phyloP scores from a whole-genome alignment of 805 yeast species.

The Hanseniaspora guilliermondii region DNA sequence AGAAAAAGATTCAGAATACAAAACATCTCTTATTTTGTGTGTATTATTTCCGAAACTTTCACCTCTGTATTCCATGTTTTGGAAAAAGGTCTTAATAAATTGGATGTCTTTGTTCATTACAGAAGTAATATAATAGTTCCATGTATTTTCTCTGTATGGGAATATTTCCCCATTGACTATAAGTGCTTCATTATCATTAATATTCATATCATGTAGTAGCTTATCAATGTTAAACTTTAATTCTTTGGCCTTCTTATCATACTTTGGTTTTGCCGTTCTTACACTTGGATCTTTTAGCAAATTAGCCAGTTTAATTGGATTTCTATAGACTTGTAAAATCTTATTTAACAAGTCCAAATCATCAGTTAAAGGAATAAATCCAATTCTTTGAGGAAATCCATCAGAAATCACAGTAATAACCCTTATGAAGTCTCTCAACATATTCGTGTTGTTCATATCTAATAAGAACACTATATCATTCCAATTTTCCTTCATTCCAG shows the following conservation, averaged over 20 bases:
- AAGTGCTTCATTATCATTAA: constrained; percentile 33
- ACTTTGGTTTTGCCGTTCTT: constrained; percentile 16
- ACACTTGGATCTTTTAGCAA: constrained; percentile 15
- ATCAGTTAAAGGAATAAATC: constrained; percentile 53
- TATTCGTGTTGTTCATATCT: constrained; percentile 41
- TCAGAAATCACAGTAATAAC: constrained; percentile 38
- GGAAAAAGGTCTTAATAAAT: constrained; percentile 16
- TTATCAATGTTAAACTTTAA: neutral
- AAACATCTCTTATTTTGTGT: constrained; percentile 21
- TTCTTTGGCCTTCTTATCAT: constrained; percentile 18
- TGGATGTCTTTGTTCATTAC: constrained; percentile 45
- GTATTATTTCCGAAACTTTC: constrained; percentile 7
- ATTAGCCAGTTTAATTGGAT: constrained; percentile 18
- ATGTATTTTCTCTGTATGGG: constrained; percentile 35
- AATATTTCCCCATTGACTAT: constrained; percentile 64
- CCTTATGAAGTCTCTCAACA: constrained; percentile 39
- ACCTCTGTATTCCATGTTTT: constrained; percentile 10
- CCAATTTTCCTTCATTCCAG: constrained; percentile 58
- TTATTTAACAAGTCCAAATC: constrained; percentile 19
- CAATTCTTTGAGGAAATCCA: constrained; percentile 67
- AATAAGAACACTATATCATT: constrained; percentile 62
- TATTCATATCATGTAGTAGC: constrained; percentile 9
- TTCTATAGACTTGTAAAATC: constrained; percentile 13
- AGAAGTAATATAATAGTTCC: constrained; percentile 43
- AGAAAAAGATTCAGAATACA: constrained; percentile 22